phyloP scores from a whole-genome alignment of 495 filamentous ascomycete genomes.

The Neurospora sp. region DNA sequence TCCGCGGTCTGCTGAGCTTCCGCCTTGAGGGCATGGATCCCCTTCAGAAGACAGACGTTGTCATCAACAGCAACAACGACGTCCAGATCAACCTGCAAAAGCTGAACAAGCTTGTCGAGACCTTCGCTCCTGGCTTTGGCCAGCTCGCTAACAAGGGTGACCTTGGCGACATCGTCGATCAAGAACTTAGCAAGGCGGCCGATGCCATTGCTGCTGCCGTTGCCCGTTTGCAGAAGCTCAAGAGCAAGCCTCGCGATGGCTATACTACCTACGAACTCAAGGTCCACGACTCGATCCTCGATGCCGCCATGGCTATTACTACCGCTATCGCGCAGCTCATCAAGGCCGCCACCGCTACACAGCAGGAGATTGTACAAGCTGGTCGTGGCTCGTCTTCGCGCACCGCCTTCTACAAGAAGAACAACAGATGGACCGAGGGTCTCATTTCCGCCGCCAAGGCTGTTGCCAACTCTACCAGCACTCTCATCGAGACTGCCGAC shows the following conservation, averaged over 20 bases:
- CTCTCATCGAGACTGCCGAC: slow-evolving; percentile 92
- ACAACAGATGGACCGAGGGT: slow-evolving; percentile 93
- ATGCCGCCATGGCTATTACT: slow-evolving; percentile 92
- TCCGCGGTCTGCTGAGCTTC: slow-evolving; percentile 89
- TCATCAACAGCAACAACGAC: slow-evolving; percentile 93
- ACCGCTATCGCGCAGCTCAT: slow-evolving; percentile 92
- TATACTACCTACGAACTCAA: slow-evolving; percentile 95
- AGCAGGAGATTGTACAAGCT: slow-evolving; percentile 96
- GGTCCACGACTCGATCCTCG: slow-evolving; percentile 90
- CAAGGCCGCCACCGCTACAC: slow-evolving; percentile 87
- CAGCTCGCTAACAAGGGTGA: slow-evolving; percentile 77
- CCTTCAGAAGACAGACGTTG: slow-evolving; percentile 83
- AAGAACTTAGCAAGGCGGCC: slow-evolving; percentile 85
- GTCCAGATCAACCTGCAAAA: slow-evolving; percentile 85
- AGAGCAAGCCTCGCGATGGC: slow-evolving; percentile 84
- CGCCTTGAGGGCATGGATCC: slow-evolving; percentile 80
- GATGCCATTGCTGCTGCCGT: slow-evolving; percentile 90
- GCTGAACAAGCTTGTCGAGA: slow-evolving; percentile 83
- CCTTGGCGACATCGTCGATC: slow-evolving; percentile 86
- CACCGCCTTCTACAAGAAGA: slow-evolving; percentile 99
- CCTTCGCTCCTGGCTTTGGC: slow-evolving; percentile 74
- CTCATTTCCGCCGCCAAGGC: slow-evolving; percentile 95
- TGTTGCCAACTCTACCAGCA: slow-evolving; percentile 85
- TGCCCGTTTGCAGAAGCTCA: slow-evolving; percentile 76
- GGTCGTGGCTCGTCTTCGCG: slow-evolving; percentile 78